Base-by-base conservation (phyloP, 345 rosid species). In the Dovyalis caffra region DNA sequence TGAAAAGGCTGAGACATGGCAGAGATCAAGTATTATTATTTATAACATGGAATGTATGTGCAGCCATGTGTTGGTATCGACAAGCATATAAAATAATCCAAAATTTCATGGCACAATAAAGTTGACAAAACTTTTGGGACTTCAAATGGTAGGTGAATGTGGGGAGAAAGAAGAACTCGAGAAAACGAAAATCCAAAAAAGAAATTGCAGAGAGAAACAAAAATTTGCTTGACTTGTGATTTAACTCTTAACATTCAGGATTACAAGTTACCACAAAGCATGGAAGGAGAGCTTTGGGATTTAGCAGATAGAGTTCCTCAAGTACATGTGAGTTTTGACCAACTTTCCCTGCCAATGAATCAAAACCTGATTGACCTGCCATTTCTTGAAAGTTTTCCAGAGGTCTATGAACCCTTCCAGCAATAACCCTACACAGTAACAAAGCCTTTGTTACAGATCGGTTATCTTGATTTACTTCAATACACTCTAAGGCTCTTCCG, bases 361-460 rank as follows among this genome's bases (percentile, higher is more conserved):
- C 97, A 72, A 91, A 93, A 21, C 88, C 85, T 2, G 88, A 64
- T 31, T 70, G 79, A 53, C 65, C 64, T n/a, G 73, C 60, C 28
- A 78, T 43, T 75, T 86, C 87, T 72, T 82, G 84, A 38, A 78
- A 32, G 79, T 72, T 84, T 53, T 85, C 84, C 49, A 82, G 18
- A 26, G 91, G 86, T 71, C 68, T 85, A 68, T 81, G 90, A 70
- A 88, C 90, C 57, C 93, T 85, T 6, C 97, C 95, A 1, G 93
- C 92, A 68, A 91, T 82, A 0, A 85, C 98, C 82, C 95, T 88
- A 82, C 98, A 93, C 0, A 91, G 66, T 5, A 90, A 63, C 78
- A 90, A 57, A 70, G 85, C 92, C 68, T 72, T 87, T 74, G 82
- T 82, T 2, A 40, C 25, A 43, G 60, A 4, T 8, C 25, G 64